Percentiles rank a stretch among this genome's conserved stretches.
These are phyloP conservation scores for Epichloe scottii DNA, from an alignment of 2,329 filamentous ascomycete genomes.

Conservation along the genomic window DNA sequence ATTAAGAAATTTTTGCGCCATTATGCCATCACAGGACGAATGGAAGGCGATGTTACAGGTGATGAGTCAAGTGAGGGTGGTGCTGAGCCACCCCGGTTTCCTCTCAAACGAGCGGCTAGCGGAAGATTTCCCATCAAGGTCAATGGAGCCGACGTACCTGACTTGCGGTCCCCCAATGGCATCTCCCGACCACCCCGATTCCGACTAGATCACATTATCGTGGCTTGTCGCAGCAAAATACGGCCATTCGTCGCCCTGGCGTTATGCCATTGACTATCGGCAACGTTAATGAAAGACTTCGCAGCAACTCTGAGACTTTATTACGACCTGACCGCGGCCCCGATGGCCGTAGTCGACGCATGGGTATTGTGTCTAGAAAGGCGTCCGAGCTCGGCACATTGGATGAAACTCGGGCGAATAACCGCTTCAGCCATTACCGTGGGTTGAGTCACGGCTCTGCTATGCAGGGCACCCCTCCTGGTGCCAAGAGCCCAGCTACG, in stretches of 20 bases:
- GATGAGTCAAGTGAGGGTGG: conserved; percentile 60
- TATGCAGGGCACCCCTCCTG: conserved; percentile 40
- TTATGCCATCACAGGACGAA: conserved; percentile 36
- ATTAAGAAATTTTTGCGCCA: conserved; percentile 50
- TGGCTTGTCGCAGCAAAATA: conserved; percentile 56
- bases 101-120: conserved; percentile 48
- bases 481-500: conserved; percentile 42
- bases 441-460: conserved; percentile 57
- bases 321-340: conserved; percentile 37
- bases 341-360: conserved; percentile 45
- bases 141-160: conserved; percentile 57
- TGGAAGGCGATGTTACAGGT: conserved; percentile 42
- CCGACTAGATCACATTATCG: conserved; percentile 68
- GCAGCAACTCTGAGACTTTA: conserved; percentile 53
- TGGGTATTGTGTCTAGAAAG: conserved; percentile 51
- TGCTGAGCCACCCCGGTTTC: conserved; percentile 61
- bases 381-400: conserved; percentile 48
- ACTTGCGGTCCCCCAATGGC: conserved; percentile 54
- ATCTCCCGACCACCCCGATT: conserved; percentile 58
- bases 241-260: conserved; percentile 52
- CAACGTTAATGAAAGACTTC: conserved; percentile 54
- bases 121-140: conserved; percentile 59
- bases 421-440: conserved; percentile 54
- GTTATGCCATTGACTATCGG: conserved; percentile 60
- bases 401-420: conserved; percentile 49